Evolutionary conservation across 768 basidiomycete species (phyloP), one percentile per base, ranked within the genome.

Genomic region (Mrakia frigida): DNA sequence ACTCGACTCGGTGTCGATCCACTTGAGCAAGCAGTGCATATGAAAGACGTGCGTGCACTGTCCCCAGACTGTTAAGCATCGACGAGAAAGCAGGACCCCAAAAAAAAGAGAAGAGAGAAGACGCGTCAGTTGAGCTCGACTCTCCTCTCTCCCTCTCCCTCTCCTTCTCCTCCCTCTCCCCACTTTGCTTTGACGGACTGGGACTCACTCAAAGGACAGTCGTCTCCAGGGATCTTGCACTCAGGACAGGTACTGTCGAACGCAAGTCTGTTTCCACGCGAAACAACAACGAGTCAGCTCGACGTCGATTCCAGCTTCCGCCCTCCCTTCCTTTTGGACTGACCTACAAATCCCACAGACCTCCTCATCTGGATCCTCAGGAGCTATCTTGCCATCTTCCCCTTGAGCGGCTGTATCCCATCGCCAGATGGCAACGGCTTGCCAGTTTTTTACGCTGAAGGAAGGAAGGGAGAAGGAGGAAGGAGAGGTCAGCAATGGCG

Each of bases 41-140:
- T 99, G 97, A 81, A 98, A 99, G 75, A 97, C 90, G 82, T 98
- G 97, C 9, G 90, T 93, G 82, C 96, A 99, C 84, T 97, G 90
- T 46, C 97, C 97, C 93, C 94, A 98, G 73, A 98, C 96, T 98
- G 37, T 2, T n/a, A 28, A 13, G 39, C 18, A 18, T 13, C 67
- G 3, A 59, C 6, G 6, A 35, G 52, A 70, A 60, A 60, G 14
- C 61, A 60, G 52, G 53, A 73, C n/a, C n/a, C n/a, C n/a, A n/a
- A n/a, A n/a, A n/a, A n/a, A n/a, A n/a, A n/a, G n/a, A n/a, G n/a
- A 79, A 28, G 21, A 68, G 65, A 72, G 14, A 52, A 16, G 46
- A 18, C 46, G 14, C 46, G 46, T 50, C 18, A 50, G 46, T 50
- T 21, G 16, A 50, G 46, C 18, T 50, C 16, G 21, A 21, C 46